Base-by-base conservation (phyloP, 345 rosid genomes). In the Pseudoturritis turrita region DNA sequence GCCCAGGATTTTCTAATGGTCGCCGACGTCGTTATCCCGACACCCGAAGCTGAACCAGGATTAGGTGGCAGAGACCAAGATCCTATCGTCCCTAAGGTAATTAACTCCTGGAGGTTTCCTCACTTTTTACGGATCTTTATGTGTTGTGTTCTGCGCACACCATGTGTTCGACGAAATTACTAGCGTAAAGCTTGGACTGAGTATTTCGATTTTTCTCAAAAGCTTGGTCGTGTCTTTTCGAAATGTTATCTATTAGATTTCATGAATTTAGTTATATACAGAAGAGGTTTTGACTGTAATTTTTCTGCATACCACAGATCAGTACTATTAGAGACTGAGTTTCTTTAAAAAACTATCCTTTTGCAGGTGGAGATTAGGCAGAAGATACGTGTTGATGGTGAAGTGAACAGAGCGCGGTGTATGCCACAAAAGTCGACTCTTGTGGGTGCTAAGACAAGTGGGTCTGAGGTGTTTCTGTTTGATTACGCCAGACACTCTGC, bases 391-490 rank as follows among this genome's bases (percentile, higher is more conserved):
- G 87, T 85, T 74, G 97, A 89, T 69, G 98, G 99, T 51, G 98
- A 95, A 81, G 94, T 95, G 68, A 95, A 95, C 65, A 84, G 89
- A 72, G 99, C 99, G 0, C 59, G 96, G 29, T 89, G 88, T 62
- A 91, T 95, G 99, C 98, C 96, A 0, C 99, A 91, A 74, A 89
- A 85, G 33, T 87, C 89, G 11, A 68, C 73, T 12, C 60, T 95
- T 62, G 76, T 92, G 6, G 96, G 84, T 76, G 90, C 93, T 3
- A 91, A 89, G 82, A 95, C 99, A 1, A 88, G 86, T 80, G 87
- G 89, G 12, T 78, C 78, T 39, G 97, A 91, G 69, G 93, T 91
- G 54, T 86, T 84, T 76, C 80, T 95, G 53, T 85, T 95, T 84
- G 96, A 91, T 80, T 82, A 71, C 74, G 60, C 78, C 36, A 91